These are phyloP conservation scores for Pleurotus salmoneostramineus DNA, from an alignment of 768 basidiomycete genomes.

Conservation along the genomic window DNA sequence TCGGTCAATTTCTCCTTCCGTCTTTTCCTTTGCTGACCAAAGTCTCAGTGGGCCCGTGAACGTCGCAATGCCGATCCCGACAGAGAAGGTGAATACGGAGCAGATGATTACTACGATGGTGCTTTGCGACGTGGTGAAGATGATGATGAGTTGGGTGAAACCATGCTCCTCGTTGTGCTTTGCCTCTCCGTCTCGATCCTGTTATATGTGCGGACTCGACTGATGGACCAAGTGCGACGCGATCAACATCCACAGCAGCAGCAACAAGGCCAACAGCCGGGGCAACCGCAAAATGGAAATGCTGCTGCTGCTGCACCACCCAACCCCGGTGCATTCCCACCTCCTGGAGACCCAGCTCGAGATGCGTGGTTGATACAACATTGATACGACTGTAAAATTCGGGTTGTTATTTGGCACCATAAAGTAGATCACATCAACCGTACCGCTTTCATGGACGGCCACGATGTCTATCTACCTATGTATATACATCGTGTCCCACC, in stretches of 20 bases:
- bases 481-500: background rate
- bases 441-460: background rate
- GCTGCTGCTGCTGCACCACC: conserved; percentile 19
- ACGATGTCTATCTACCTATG: background rate
- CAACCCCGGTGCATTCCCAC: conserved; percentile 54
- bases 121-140: conserved; percentile 56
- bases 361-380: conserved; percentile 62
- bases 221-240: conserved; percentile 67
- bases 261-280: conserved; percentile 33
- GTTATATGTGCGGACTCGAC: conserved; percentile 76
- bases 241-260: conserved; percentile 48
- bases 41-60: conserved; percentile 69
- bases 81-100: conserved; percentile 69
- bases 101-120: conserved; percentile 81
- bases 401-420: too few species aligned
- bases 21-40: background rate
- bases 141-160: conserved; percentile 73
- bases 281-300: conserved; percentile 21
- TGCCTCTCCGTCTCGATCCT: conserved; percentile 71
- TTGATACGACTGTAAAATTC: too few species aligned
- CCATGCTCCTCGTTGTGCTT: conserved; percentile 69
- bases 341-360: conserved; percentile 58
- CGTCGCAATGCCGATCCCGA: conserved; percentile 69
- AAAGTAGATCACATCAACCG: background rate
- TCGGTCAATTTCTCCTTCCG: conserved; percentile 20